A percentile compares a stretch with the other conserved stretches of the same genome.
Conservation (phyloP, 768 basidiomycete genomes). For the Fomitopsis pulvina region DNA sequence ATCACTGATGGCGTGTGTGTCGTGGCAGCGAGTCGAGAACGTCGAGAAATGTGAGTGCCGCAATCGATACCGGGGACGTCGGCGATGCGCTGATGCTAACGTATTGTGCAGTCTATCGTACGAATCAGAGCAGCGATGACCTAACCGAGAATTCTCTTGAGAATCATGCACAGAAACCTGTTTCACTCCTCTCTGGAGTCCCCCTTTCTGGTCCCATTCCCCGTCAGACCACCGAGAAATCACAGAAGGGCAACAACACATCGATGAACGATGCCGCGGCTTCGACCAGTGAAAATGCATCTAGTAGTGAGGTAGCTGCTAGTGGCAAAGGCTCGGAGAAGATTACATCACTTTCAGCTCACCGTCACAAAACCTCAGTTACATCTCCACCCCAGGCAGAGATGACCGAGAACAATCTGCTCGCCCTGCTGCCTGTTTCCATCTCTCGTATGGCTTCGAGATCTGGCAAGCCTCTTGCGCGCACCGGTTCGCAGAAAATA, state of each 20-base stretch:
- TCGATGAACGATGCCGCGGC: no score
- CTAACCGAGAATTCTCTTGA: not conserved
- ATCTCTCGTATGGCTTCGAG: not conserved
- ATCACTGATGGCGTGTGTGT: not conserved
- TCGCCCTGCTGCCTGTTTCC: no score
- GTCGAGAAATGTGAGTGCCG: conserved; percentile 18
- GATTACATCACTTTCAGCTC: no score
- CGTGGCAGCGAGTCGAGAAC: conserved; percentile 15
- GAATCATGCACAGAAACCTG: not conserved
- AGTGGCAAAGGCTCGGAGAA: no score
- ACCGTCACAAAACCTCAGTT: no score
- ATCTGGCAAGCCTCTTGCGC: conserved; percentile 7
- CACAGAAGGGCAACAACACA: no score
- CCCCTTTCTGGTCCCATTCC: not conserved
- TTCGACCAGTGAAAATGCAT: no score
- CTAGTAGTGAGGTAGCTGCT: no score
- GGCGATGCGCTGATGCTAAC: not conserved
- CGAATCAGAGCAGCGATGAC: conserved; percentile 20
- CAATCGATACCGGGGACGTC: not conserved
- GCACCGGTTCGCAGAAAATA: conserved; percentile 16
- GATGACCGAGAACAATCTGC: no score
- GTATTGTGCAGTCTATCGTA: conserved; percentile 18
- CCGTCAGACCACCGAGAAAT: no score
- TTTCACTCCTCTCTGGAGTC: not conserved
- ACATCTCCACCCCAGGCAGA: no score